A percentile compares a stretch with the other conserved stretches of the same genome.
These are phyloP conservation scores for Zygosaccharomyces pseudorouxii DNA, from an alignment of 805 yeast species.

Conservation along the genomic window DNA sequence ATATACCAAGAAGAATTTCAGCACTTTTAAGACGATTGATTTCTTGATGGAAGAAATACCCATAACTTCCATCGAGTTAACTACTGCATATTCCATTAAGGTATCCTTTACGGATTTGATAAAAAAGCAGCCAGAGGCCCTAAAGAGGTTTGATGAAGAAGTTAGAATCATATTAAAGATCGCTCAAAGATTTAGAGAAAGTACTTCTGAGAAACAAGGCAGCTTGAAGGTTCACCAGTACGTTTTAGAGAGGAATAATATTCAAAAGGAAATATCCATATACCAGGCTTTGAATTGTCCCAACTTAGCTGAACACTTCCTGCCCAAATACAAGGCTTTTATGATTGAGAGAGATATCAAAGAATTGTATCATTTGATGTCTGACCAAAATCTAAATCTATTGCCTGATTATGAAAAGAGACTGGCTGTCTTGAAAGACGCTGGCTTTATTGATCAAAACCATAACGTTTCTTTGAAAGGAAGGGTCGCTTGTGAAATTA, in stretches of 20 bases:
- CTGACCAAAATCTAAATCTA: constrained; percentile 84
- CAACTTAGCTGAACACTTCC: constrained; percentile 43
- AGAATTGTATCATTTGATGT: constrained; percentile 54
- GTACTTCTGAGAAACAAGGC: constrained; percentile 27
- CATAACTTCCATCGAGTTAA: constrained; percentile 29
- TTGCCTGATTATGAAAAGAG: constrained; percentile 94
- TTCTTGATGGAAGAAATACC: constrained; percentile 29
- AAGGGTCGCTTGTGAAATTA: constrained; percentile 87
- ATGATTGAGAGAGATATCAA: constrained; percentile 48
- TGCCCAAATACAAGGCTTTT: constrained; percentile 44
- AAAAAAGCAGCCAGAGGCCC: constrained; percentile 27
- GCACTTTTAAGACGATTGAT: constrained; percentile 31
- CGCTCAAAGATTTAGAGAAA: constrained; percentile 25
- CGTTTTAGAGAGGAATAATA: constrained; percentile 27
- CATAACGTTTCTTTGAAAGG: constrained; percentile 77
- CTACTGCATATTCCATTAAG: constrained; percentile 26
- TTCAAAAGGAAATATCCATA: constrained; percentile 18
- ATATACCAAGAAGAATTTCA: constrained; percentile 28
- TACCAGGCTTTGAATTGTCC: constrained; percentile 36
- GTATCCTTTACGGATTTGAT: constrained; percentile 27
- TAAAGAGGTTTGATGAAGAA: constrained; percentile 24
- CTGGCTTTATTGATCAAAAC: constrained; percentile 73
- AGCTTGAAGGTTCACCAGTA: constrained; percentile 32
- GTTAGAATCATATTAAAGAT: constrained; percentile 21
- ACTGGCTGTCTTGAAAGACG: constrained; percentile 64